Base-by-base conservation (phyloP, 305 asterid genomes). In the Andrographis paniculata region DNA sequence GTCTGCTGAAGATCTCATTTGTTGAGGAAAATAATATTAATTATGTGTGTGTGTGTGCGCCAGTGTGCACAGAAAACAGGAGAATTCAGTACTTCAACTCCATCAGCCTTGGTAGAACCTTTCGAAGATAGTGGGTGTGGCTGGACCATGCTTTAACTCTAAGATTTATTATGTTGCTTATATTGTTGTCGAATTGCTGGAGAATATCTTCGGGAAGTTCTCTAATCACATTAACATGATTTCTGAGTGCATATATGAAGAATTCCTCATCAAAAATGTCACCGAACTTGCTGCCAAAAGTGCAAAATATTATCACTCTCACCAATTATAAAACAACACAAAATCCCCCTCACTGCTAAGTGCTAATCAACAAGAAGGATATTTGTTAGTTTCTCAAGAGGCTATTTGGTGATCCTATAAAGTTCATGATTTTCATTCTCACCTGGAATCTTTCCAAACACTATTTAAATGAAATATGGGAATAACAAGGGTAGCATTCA, bases 391-490 rank as follows among this genome's bases (percentile, higher is more conserved):
- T n/a, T n/a, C n/a, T n/a, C n/a, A n/a, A n/a, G n/a, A n/a, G n/a
- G n/a, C n/a, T n/a, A n/a, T n/a, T n/a, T n/a, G n/a, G n/a, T n/a
- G n/a, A n/a, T n/a, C n/a, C n/a, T n/a, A n/a, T n/a, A n/a, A n/a
- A n/a, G n/a, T n/a, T n/a, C 58, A 24, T 8, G 30, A 8, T 24
- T 24, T 24, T 24, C 8, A 24, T 24, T 8, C 30, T 24, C 30
- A 24, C 30, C 98, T 89, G 56, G 96, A 86, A 71, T 91, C 99
- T 59, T 74, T 75, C 99, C 99, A 91, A 52, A 91, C 99, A 42
- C 99, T 91, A 56, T 86, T 91, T 50, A 91, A 66, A 72, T 91
- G 99, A 72, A 91, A 91, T 52, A 91, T 91, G 48, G 99, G 99
- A 65, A 91, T 80, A 58, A 91, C 89, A 56, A 91, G 99, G 42